A percentile compares a stretch with the other conserved stretches of the same genome.
Evolutionary conservation across 768 basidiomycete species (phyloP).

Genomic region (Phylloporus arenicola): DNA sequence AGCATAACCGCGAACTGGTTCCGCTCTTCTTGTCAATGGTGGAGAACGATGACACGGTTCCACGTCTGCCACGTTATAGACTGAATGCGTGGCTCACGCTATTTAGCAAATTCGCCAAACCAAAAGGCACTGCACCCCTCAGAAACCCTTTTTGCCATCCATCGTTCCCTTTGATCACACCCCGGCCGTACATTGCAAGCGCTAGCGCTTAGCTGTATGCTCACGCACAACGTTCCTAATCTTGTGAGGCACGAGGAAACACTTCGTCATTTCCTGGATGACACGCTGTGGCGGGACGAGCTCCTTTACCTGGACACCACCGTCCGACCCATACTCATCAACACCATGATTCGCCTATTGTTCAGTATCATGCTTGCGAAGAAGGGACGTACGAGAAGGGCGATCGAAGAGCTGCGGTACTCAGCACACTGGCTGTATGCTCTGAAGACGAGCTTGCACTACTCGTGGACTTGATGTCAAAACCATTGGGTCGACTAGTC

Average conservation of each 20-base stretch:
- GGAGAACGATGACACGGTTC: slow-evolving; percentile 21
- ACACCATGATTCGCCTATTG: slow-evolving; percentile 66
- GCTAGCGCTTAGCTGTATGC: slow-evolving; percentile 68
- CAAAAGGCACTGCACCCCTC: slow-evolving; percentile 82
- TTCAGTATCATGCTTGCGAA: slow-evolving; percentile 87
- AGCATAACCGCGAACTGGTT: too few relatives aligned
- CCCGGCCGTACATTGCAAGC: slow-evolving; percentile 73
- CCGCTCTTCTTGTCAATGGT: slow-evolving; percentile 67
- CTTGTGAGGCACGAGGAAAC: slow-evolving; percentile 52
- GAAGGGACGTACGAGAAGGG: slow-evolving; percentile 63
- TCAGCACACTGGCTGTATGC: slow-evolving; percentile 66
- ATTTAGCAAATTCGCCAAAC: slow-evolving; percentile 85
- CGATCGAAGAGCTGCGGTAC: slow-evolving; percentile 65
- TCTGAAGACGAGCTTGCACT: slow-evolving; percentile 66
- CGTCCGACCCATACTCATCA: slow-evolving; percentile 62
- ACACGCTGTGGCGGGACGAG: slow-evolving; percentile 86
- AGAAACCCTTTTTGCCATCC: slow-evolving; percentile 57
- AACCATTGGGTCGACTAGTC: slow-evolving; percentile 47
- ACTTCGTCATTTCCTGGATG: too few relatives aligned
- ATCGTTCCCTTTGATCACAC: slow-evolving; percentile 31
- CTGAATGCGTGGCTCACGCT: slow-evolving; percentile 43
- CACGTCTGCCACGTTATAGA: slow-evolving; percentile 52
- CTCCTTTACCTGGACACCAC: slow-evolving; percentile 50
- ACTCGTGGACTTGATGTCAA: slow-evolving; percentile 84
- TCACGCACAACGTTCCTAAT: slow-evolving; percentile 71